Evolutionary conservation across 1,284 basidiomycete species (phyloP).

Genomic region (Naganishia cerealis): DNA sequence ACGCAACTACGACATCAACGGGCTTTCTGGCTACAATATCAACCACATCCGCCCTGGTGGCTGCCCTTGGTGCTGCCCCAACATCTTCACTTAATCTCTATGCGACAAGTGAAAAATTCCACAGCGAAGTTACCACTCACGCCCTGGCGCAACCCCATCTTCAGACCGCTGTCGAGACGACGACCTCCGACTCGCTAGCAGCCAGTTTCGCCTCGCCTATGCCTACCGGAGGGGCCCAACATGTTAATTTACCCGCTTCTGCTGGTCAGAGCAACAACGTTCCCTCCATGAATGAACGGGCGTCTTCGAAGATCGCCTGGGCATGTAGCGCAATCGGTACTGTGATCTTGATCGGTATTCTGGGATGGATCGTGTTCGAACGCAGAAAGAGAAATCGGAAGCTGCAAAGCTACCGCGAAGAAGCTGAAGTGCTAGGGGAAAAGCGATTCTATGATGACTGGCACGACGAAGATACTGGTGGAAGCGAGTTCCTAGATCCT

Average conservation of each 20-base stretch:
- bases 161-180: neutral
- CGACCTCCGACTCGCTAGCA: neutral
- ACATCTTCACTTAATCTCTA: no score
- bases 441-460: neutral
- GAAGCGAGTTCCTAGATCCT: neutral
- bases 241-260: neutral
- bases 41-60: neutral
- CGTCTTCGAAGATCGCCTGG: neutral
- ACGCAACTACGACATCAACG: neutral
- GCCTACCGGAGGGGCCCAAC: neutral
- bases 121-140: neutral
- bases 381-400: neutral
- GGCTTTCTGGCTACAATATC: neutral
- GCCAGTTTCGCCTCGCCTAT: neutral
- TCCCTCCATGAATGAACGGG: neutral
- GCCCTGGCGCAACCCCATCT: neutral
- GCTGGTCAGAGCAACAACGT: neutral
- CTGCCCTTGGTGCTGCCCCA: neutral
- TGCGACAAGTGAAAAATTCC: no score
- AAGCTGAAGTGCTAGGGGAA: neutral
- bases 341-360: neutral
- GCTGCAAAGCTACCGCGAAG: neutral
- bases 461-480: neutral
- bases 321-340: neutral
- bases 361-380: neutral